Evolutionary conservation across 805 yeast species (phyloP).

Genomic region (Candida morakotiae): DNA sequence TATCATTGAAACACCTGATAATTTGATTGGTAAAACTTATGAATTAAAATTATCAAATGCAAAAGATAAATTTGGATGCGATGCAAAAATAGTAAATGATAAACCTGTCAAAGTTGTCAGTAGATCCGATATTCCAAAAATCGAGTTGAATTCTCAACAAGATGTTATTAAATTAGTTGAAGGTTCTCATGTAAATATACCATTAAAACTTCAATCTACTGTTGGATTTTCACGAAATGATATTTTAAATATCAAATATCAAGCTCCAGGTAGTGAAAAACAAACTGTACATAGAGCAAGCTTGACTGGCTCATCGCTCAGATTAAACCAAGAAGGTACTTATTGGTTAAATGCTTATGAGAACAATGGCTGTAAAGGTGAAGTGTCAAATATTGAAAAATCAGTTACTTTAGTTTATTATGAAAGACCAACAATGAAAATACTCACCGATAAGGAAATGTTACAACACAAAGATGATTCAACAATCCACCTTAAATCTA

Average conservation of each 20-base stretch:
- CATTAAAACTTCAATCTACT: conserved; percentile 39
- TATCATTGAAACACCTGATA: conserved; percentile 49
- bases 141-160: conserved; percentile 23
- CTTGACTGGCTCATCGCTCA: conserved; percentile 9
- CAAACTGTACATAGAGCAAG: not conserved
- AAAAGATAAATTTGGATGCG: conserved; percentile 74
- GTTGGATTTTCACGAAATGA: conserved; percentile 26
- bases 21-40: conserved; percentile 70
- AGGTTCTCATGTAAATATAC: conserved; percentile 57
- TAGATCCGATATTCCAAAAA: conserved; percentile 61
- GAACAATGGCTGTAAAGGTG: conserved; percentile 46
- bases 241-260: conserved; percentile 26
- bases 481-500: conserved; percentile 19
- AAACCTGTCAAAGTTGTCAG: conserved; percentile 57
- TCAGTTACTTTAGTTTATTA: conserved; percentile 19
- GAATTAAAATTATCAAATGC: conserved; percentile 59
- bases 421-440: conserved; percentile 21
- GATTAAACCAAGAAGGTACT: conserved; percentile 38
- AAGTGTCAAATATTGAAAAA: conserved; percentile 16
- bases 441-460: conserved; percentile 13
- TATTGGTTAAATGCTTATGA: conserved; percentile 37
- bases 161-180: conserved; percentile 46
- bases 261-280: conserved; percentile 1
- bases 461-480: conserved; percentile 22
- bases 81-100: conserved; percentile 55